Evolutionary conservation across 306 rosid species (phyloP), one percentile per base, ranked within the genome.

Genomic region (Glycine soja): DNA sequence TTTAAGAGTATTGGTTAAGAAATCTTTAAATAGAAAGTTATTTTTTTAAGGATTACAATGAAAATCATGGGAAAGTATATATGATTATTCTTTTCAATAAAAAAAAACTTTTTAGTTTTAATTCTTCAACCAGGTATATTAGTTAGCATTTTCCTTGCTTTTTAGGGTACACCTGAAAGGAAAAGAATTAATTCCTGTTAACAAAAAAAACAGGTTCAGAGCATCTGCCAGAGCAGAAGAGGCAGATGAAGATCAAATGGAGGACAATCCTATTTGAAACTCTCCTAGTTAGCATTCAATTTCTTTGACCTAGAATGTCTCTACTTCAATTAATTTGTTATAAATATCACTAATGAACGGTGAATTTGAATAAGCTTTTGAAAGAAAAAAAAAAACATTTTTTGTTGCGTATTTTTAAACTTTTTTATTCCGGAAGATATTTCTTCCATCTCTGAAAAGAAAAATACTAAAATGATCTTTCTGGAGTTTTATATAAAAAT

Each of bases 221-320:
- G 66, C 66, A 24, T 10, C 3, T 59, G 40, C 66, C 40, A 4
- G 42, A 59, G 38, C 38, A 8, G 38, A 58, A 57, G 63, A 16
- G 63, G 11, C 38, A 16, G 30, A 57, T 18, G 30, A 56, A 56
- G 30, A 16, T 57, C 12, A 32, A 57, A 58, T 10, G 13, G 45
- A 62, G 18, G 45, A 32, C 10, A 32, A 32, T 30, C 10, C 43
- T 3, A 34, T 64, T 64, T 12, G 47, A 64, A 34, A 64, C 69
- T 63, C 19, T 24, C 42, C 40, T 63, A 15, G 10, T 12, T 67
- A 65, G 45, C 74, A 73, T 78, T 52, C 48, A 66, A 34, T 76
- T 70, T 56, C 40, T 78, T 14, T 47, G 46, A n/a, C 72, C 72
- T 67, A 43, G 40, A 34, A 64, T 36, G 42, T 65, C 50, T 14